These are phyloP conservation scores for Pseudozyma hubeiensis DNA, from an alignment of 1,284 basidiomycete species.

Conservation along the genomic window DNA sequence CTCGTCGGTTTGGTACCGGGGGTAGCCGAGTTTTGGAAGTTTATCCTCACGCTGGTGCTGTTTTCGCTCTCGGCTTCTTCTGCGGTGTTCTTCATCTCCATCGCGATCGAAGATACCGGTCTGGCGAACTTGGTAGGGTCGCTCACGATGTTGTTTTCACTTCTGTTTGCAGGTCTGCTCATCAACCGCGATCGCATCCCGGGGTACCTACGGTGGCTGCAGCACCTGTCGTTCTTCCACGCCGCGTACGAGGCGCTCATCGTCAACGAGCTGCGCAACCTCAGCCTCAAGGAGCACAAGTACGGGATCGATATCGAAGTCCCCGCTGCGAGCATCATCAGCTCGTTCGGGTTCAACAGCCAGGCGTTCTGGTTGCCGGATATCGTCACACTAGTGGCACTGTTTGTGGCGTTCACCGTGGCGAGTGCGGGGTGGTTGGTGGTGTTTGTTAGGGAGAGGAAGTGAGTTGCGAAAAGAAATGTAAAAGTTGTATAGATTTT, in stretches of 20 bases:
- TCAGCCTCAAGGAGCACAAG: slow-evolving; percentile 82
- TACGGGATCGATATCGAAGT: slow-evolving; percentile 61
- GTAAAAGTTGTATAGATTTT: too few relatives aligned
- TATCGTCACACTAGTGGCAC: slow-evolving; percentile 35
- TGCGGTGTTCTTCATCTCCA: slow-evolving; percentile 88
- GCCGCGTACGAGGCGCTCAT: slow-evolving; percentile 96
- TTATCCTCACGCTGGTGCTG: slow-evolving; percentile 82
- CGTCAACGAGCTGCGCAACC: slow-evolving; percentile 91
- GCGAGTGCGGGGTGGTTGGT: slow-evolving; percentile 38
- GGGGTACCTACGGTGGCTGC: slow-evolving; percentile 81
- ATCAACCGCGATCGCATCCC: slow-evolving; percentile 91
- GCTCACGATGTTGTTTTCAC: slow-evolving; percentile 90
- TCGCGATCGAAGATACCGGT: slow-evolving; percentile 84
- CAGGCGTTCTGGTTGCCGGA: slow-evolving; percentile 59
- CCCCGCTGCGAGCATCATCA: slow-evolving; percentile 54
- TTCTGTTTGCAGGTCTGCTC: slow-evolving; percentile 92
- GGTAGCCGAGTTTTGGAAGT: slow-evolving; percentile 93
- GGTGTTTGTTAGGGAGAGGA: slow-evolving; percentile 51
- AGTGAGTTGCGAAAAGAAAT: slow-evolving; percentile 11
- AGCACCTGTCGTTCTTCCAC: slow-evolving; percentile 95
- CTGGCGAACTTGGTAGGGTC: slow-evolving; percentile 93
- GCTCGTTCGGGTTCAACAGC: slow-evolving; percentile 52
- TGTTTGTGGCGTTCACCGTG: slow-evolving; percentile 39
- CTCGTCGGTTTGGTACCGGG: slow-evolving; percentile 92
- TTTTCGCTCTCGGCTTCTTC: slow-evolving; percentile 95